These are phyloP conservation scores for Acanthamoeba healyi DNA, from an alignment of 208 protist species.

Conservation along the genomic window DNA sequence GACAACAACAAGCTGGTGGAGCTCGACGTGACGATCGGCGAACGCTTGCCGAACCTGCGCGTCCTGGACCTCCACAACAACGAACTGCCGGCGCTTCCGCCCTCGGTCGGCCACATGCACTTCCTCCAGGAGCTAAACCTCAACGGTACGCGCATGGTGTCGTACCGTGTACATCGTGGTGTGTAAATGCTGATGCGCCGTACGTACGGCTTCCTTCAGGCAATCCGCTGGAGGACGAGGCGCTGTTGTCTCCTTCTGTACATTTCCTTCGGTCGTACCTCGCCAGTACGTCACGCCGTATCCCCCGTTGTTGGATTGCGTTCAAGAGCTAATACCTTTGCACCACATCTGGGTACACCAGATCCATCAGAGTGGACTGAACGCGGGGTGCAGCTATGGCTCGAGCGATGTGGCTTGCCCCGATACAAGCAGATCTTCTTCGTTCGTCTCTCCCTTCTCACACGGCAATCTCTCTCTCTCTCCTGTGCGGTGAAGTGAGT, in stretches of 20 bases:
- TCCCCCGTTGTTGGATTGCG: background rate
- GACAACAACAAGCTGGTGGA: conserved; percentile 51
- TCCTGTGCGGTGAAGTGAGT: background rate
- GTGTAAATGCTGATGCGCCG: background rate
- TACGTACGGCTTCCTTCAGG: background rate
- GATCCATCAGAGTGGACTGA: conserved; percentile 41
- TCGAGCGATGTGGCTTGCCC: conserved; percentile 13
- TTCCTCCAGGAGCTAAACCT: conserved; percentile 20
- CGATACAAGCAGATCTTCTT: conserved; percentile 65
- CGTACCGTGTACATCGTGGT: background rate
- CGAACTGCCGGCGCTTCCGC: conserved; percentile 16
- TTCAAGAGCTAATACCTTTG: background rate
- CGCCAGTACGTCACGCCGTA: background rate
- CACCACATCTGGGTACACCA: background rate
- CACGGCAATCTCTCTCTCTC: background rate
- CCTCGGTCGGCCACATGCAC: background rate
- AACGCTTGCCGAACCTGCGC: conserved; percentile 42
- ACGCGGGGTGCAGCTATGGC: conserved; percentile 31
- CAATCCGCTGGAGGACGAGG: conserved; percentile 38
- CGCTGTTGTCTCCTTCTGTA: conserved; percentile 33
- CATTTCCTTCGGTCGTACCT: conserved; percentile 44
- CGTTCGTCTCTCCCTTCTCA: background rate
- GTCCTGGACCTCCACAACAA: conserved; percentile 43
- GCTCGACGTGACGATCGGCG: background rate
- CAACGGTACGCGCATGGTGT: background rate